These are phyloP conservation scores for Lycium ferocissimum DNA, from an alignment of 257 asterid species.

Conservation along the genomic window DNA sequence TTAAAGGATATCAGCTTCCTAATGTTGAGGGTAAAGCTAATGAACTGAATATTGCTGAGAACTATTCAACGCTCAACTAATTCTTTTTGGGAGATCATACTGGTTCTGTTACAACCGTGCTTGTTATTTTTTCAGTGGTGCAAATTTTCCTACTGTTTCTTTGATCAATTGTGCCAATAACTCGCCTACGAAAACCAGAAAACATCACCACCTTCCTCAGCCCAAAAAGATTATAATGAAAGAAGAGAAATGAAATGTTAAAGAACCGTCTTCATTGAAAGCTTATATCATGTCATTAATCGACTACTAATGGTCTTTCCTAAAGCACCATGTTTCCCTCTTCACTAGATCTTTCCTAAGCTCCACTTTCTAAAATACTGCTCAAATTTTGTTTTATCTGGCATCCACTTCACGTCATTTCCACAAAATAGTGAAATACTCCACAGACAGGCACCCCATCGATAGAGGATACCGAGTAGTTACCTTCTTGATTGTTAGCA, in stretches of 20 bases:
- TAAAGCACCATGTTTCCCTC: not conserved
- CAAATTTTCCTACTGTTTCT: not conserved
- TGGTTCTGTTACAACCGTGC: not conserved
- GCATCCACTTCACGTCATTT: not conserved
- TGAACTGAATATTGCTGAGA: not conserved
- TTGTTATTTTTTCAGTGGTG: not conserved
- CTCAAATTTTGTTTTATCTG: not conserved
- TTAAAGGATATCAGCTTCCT: not conserved
- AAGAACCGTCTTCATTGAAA: conserved; percentile 1
- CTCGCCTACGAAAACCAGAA: not conserved
- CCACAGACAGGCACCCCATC: not conserved
- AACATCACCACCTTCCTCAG: not conserved
- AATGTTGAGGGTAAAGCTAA: not conserved
- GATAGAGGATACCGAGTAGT: not conserved
- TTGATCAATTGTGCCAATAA: not conserved
- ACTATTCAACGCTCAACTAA: not conserved
- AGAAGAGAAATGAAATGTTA: not conserved
- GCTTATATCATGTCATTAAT: not conserved
- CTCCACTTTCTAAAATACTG: not conserved
- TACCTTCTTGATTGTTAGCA: not conserved
- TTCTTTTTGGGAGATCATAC: not conserved
- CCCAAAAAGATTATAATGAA: not conserved
- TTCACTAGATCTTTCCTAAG: not conserved
- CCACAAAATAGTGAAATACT: not conserved
- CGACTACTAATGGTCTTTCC: not conserved